A percentile compares a stretch with the other conserved stretches of the same genome.
phyloP scores from a whole-genome alignment of 345 rosid genomes.

The Eucalyptus marginata region DNA sequence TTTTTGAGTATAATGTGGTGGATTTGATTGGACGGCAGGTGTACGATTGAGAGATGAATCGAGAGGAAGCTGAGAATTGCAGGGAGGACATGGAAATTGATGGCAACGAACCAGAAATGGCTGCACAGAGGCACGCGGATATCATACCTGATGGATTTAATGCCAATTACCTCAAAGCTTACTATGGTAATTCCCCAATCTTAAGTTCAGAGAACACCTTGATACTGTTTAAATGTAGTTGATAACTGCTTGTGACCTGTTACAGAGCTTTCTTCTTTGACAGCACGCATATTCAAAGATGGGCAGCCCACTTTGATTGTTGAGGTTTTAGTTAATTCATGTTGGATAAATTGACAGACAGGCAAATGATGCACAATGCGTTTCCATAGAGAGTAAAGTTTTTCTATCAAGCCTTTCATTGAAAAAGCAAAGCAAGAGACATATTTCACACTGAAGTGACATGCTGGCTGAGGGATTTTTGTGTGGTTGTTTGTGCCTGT shows the following conservation, averaged over 20 bases:
- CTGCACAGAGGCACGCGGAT: conserved; percentile 5
- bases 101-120: neutral
- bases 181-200: conserved; percentile 37
- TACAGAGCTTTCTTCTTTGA: neutral
- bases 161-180: conserved; percentile 45
- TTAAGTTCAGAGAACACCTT: neutral
- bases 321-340: neutral
- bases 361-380: neutral
- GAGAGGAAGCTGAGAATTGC: conserved; percentile 20
- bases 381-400: neutral
- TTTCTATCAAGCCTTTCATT: neutral
- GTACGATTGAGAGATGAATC: conserved; percentile 10
- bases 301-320: neutral
- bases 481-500: neutral
- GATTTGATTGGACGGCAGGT: neutral
- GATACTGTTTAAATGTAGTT: neutral
- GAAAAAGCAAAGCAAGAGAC: neutral
- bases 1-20: neutral
- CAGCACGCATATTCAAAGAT: neutral
- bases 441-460: neutral
- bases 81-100: conserved; percentile 55
- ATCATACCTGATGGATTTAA: conserved; percentile 37
- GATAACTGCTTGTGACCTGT: neutral
- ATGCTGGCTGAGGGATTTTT: neutral
- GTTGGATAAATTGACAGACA: neutral